These are phyloP conservation scores for Hemileccinum rubropunctum DNA, from an alignment of 768 basidiomycete genomes.

Conservation along the genomic window DNA sequence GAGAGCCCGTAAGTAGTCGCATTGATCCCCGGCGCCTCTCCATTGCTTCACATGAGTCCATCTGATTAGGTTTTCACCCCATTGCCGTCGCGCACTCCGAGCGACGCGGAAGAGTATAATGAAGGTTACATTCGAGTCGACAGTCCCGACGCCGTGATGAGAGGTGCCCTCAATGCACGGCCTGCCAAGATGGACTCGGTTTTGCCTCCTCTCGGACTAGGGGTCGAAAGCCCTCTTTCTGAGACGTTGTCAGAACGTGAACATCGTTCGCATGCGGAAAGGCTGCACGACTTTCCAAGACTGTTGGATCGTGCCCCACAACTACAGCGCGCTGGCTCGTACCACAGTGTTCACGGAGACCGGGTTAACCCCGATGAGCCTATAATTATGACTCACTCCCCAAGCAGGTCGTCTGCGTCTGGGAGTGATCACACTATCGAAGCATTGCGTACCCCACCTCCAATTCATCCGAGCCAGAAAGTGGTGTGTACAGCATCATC, in stretches of 20 bases:
- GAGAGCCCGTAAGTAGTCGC: slow-evolving; percentile 28
- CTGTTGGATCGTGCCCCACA: slow-evolving; percentile 24
- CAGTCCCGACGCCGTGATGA: slow-evolving; percentile 31
- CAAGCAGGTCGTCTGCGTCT: slow-evolving; percentile 18
- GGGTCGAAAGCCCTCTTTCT: slow-evolving; percentile 15
- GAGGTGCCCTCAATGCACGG: slow-evolving; percentile 32
- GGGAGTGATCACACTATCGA: slow-evolving; percentile 34
- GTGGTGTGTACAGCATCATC: slow-evolving; percentile 18
- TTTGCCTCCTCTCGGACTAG: slow-evolving; percentile 23
- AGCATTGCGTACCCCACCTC: slow-evolving; percentile 19
- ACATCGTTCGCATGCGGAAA: slow-evolving; percentile 15
- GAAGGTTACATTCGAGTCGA: slow-evolving; percentile 33
- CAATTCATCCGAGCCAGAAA: slow-evolving; percentile 23
- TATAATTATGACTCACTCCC: slow-evolving; percentile 21
- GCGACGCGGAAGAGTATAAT: slow-evolving; percentile 31
- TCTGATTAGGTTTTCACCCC: slow-evolving; percentile 30
- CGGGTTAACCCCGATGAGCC: slow-evolving; percentile 16
- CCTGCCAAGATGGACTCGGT: slow-evolving; percentile 22
- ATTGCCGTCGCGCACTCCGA: slow-evolving; percentile 31
- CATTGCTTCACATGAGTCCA: slow-evolving; percentile 6
- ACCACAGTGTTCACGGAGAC: slow-evolving; percentile 19
- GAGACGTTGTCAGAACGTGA: slow-evolving; percentile 26
- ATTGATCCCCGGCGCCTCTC: not conserved
- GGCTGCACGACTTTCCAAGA: slow-evolving; percentile 20
- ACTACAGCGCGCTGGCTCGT: slow-evolving; percentile 17